A percentile compares a stretch with the other conserved stretches of the same genome.
These are phyloP conservation scores for Plasmodium gonderi DNA, from an alignment of 169 alveolate genomes.

Conservation along the genomic window DNA sequence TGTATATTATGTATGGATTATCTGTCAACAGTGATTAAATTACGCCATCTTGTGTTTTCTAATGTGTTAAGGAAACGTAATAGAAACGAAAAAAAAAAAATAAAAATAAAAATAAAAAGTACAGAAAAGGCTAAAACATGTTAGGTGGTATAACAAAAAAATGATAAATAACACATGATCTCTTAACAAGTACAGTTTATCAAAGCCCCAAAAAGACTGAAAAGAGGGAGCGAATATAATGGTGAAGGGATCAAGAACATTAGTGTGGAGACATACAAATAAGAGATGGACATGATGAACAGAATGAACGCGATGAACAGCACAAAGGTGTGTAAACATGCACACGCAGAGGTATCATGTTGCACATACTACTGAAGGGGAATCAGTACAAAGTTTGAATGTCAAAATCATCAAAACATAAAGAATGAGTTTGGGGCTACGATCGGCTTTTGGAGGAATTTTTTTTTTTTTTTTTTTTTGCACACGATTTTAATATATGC, in stretches of 20 bases:
- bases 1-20: neutral
- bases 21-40: neutral
- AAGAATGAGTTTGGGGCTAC: neutral
- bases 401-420: neutral
- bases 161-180: too few relatives aligned
- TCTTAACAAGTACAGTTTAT: too few relatives aligned
- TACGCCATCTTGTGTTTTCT: neutral
- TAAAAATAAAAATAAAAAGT: too few relatives aligned
- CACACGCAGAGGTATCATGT: too few relatives aligned
- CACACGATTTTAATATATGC: neutral
- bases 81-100: too few relatives aligned
- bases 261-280: neutral
- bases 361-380: neutral
- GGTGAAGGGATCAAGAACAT: neutral
- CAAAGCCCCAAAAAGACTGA: neutral
- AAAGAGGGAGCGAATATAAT: neutral
- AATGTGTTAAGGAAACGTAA: too few relatives aligned
- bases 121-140: too few relatives aligned
- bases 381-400: neutral
- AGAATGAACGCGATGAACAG: too few relatives aligned
- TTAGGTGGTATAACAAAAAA: neutral
- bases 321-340: too few relatives aligned
- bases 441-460: neutral
- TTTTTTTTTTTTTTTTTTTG: neutral
- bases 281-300: neutral